phyloP scores from a whole-genome alignment of 352 stramenopile species.

The Phytophthora vignae region DNA sequence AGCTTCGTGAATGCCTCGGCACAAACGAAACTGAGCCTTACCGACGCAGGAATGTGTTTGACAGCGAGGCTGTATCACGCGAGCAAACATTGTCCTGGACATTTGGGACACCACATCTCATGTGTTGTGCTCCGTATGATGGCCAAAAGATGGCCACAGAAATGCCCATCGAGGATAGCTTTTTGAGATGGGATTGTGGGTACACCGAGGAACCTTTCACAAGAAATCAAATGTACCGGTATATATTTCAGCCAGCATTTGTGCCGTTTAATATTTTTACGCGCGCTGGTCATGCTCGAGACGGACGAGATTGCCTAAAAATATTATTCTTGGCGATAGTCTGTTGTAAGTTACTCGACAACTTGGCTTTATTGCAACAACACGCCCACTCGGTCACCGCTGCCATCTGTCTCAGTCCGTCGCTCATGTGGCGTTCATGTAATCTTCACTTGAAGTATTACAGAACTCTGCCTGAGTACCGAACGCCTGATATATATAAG shows the following conservation, averaged over 20 bases:
- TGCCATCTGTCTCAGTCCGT: too few relatives aligned
- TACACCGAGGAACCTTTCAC: too few relatives aligned
- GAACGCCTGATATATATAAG: too few relatives aligned
- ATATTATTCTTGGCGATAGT: not conserved
- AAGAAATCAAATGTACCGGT: too few relatives aligned
- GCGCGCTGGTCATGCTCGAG: too few relatives aligned
- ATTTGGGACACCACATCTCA: not conserved
- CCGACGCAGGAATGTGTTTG: not conserved
- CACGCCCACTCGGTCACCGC: too few relatives aligned
- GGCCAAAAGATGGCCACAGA: not conserved
- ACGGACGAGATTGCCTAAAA: not conserved
- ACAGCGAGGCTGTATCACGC: not conserved
- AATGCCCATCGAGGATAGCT: not conserved
- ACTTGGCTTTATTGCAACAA: not conserved
- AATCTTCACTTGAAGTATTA: not conserved
- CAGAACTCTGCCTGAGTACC: too few relatives aligned
- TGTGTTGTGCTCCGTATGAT: not conserved
- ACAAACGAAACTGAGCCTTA: not conserved
- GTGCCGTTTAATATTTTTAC: too few relatives aligned
- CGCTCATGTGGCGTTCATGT: too few relatives aligned
- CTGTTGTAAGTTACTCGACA: not conserved
- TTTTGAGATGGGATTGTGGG: not conserved
- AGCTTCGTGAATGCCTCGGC: not conserved
- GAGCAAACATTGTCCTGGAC: not conserved
- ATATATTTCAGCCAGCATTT: too few relatives aligned